phyloP scores from a whole-genome alignment of 768 basidiomycete genomes.

The Boletus reticulatus region DNA sequence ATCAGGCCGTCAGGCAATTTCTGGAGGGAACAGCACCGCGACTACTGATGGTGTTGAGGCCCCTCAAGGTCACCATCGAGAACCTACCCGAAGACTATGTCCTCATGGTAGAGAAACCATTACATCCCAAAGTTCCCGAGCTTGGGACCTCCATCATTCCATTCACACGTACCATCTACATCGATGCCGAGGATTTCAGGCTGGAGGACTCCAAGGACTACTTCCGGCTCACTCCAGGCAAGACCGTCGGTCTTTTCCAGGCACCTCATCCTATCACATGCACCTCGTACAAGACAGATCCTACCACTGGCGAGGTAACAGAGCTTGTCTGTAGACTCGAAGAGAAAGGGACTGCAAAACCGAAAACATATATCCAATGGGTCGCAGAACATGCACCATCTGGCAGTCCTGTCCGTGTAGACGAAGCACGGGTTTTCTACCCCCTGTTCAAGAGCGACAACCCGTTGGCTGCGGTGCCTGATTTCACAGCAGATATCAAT shows the following conservation, averaged over 20 bases:
- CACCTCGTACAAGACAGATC: constrained; percentile 81
- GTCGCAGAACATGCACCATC: constrained; percentile 80
- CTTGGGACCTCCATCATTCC: constrained; percentile 81
- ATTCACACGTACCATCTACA: constrained; percentile 87
- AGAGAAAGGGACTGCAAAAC: constrained; percentile 69
- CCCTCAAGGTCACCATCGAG: constrained; percentile 88
- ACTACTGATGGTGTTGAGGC: constrained; percentile 86
- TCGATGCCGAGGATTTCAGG: constrained; percentile 93
- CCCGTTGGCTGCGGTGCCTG: constrained; percentile 62
- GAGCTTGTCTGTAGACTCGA: constrained; percentile 83
- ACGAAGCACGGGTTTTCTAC: constrained; percentile 91
- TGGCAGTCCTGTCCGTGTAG: constrained; percentile 78
- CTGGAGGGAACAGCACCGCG: constrained; percentile 87
- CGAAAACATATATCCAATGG: constrained; percentile 97
- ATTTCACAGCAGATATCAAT: constrained; percentile 83
- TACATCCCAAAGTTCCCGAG: constrained; percentile 91
- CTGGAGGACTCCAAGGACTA: constrained; percentile 90
- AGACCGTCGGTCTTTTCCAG: constrained; percentile 95
- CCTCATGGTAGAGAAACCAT: constrained; percentile 80
- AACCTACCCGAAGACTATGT: constrained; percentile 87
- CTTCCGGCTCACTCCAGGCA: constrained; percentile 96
- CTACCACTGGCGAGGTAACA: constrained; percentile 64
- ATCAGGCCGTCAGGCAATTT: constrained; percentile 83
- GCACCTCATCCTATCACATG: constrained; percentile 91
- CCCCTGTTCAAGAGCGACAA: constrained; percentile 94